Conservation (phyloP, 1,284 basidiomycete species). For the Moesziomyces antarcticus region DNA sequence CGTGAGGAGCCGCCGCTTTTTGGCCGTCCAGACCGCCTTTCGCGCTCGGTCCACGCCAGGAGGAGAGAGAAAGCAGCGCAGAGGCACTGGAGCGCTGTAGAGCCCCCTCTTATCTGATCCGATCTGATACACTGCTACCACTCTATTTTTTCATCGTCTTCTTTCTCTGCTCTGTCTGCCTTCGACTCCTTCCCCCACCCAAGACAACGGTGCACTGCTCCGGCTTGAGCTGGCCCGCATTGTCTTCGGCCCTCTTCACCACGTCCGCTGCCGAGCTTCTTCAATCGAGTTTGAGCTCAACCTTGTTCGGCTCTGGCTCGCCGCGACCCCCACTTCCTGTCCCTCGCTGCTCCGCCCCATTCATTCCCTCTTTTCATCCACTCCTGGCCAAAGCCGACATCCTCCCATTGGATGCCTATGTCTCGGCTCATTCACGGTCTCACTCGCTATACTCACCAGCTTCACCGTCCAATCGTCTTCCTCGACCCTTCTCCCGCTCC, state of each 20-base stretch:
- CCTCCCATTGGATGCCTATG: constrained; percentile 4
- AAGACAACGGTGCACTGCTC: background rate
- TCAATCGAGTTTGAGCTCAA: too few relatives aligned
- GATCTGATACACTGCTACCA: constrained; percentile 23
- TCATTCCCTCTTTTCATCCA: background rate
- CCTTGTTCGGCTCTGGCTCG: background rate
- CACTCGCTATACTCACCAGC: background rate
- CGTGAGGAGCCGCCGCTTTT: background rate
- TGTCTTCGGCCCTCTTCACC: background rate
- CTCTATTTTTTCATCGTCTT: background rate
- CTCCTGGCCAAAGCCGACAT: background rate
- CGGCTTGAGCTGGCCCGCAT: background rate
- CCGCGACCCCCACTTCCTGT: too few relatives aligned
- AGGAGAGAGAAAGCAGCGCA: too few relatives aligned
- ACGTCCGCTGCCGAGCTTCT: background rate
- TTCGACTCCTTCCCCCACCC: too few relatives aligned
- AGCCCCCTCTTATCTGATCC: constrained; percentile 21
- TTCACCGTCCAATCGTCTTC: background rate
- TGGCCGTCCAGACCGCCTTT: too few relatives aligned
- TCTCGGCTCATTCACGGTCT: constrained; percentile 1
- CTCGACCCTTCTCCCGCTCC: constrained; percentile 8
- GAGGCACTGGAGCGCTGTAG: constrained; percentile 11
- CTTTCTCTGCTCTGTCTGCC: background rate
- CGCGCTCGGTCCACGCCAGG: too few relatives aligned
- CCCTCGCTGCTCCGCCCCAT: background rate